These are phyloP conservation scores for Starmera amethionina DNA, from an alignment of 805 yeast genomes.

Conservation along the genomic window DNA sequence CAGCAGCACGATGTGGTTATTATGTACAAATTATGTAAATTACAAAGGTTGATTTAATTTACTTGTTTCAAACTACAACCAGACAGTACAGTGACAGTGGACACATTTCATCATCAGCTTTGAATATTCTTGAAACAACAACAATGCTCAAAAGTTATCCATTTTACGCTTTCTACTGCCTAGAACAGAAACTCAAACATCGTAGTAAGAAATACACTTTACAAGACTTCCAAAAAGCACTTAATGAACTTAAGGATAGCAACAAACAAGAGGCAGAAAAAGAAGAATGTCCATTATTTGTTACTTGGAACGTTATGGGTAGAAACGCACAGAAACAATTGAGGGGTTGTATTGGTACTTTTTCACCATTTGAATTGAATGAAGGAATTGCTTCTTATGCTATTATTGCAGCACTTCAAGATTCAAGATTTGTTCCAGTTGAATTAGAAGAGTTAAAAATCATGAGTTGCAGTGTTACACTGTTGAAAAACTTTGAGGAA, in stretches of 20 bases:
- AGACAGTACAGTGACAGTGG: too few relatives aligned
- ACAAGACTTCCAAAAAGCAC: slow-evolving; percentile 6
- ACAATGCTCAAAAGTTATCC: slow-evolving; percentile 9
- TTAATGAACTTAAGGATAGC: too few relatives aligned
- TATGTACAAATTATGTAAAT: too few relatives aligned
- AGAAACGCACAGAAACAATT: slow-evolving; percentile 26
- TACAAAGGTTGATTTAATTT: too few relatives aligned
- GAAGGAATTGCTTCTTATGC: slow-evolving; percentile 57
- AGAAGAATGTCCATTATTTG: slow-evolving; percentile 55
- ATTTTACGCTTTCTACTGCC: slow-evolving; percentile 22
- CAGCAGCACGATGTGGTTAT: neutral
- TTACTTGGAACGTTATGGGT: slow-evolving; percentile 65
- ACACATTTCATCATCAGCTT: too few relatives aligned
- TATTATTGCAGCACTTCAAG: slow-evolving; percentile 63
- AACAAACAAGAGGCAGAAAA: slow-evolving; percentile 3
- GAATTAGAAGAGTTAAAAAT: slow-evolving; percentile 29
- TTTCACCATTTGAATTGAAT: slow-evolving; percentile 42
- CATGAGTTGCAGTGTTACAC: slow-evolving; percentile 37
- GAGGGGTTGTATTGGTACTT: slow-evolving; percentile 94
- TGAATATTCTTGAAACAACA: too few relatives aligned
- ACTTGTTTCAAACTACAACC: neutral
- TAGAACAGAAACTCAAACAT: slow-evolving; percentile 8
- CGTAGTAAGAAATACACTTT: slow-evolving; percentile 3
- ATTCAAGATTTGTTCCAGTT: slow-evolving; percentile 69
- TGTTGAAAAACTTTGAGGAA: slow-evolving; percentile 47